phyloP scores from a whole-genome alignment of 2,329 filamentous ascomycete genomes.

The Malbranchea zuffiana region DNA sequence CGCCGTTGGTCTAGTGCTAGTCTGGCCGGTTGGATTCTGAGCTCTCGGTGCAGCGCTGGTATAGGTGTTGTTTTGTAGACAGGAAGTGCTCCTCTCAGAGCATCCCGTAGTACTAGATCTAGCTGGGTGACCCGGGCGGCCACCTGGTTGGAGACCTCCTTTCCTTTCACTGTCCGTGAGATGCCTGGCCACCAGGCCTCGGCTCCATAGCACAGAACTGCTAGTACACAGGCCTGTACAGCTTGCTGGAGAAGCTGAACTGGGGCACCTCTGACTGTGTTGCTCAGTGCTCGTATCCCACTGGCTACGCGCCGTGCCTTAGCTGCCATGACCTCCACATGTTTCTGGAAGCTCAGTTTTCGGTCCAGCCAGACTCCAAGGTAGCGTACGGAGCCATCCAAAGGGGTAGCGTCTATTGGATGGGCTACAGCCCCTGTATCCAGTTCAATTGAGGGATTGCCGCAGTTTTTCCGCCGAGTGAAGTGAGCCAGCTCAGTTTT shows the following conservation, averaged over 20 bases:
- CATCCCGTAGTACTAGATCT: conserved; percentile 3
- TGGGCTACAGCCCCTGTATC: not conserved
- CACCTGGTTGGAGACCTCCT: conserved; percentile 1
- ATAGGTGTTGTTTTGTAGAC: conserved; percentile 13
- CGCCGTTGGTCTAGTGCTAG: conserved; percentile 11
- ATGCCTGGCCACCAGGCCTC: conserved; percentile 10
- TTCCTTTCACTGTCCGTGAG: not conserved
- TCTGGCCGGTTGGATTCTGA: conserved; percentile 9
- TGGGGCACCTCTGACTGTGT: conserved; percentile 5
- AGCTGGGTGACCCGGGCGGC: not conserved
- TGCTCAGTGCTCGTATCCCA: conserved; percentile 4
- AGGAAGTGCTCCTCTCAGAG: conserved; percentile 7
- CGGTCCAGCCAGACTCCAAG: conserved; percentile 17
- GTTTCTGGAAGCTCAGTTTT: conserved; percentile 12
- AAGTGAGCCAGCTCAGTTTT: conserved; percentile 1
- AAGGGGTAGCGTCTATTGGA: not conserved
- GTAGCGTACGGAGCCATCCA: conserved; percentile 13
- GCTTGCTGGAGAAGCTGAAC: not conserved
- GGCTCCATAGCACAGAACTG: conserved; percentile 6
- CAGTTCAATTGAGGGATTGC: not conserved
- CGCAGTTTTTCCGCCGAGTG: not conserved
- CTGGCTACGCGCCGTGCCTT: conserved; percentile 12
- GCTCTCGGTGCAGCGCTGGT: conserved; percentile 9
- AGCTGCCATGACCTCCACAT: conserved; percentile 14
- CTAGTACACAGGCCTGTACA: conserved; percentile 4